phyloP scores from a whole-genome alignment of 2,329 filamentous ascomycete genomes.

The Xylariaceae sp. region DNA sequence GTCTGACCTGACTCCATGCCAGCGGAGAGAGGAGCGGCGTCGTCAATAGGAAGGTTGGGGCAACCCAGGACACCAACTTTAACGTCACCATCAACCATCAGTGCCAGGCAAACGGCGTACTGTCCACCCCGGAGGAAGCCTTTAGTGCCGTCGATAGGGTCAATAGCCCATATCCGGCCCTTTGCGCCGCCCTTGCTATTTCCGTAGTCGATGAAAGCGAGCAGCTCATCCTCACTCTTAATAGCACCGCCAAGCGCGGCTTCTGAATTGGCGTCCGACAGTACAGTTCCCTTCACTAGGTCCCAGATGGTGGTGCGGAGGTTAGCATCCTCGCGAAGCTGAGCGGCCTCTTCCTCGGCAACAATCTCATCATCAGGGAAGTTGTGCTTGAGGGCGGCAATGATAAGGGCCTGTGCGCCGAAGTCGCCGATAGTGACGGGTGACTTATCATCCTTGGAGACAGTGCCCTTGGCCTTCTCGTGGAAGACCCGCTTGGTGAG shows the following conservation, averaged over 20 bases:
- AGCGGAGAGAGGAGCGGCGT: constrained; percentile 63
- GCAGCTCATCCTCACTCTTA: constrained; percentile 58
- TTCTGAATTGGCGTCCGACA: constrained; percentile 62
- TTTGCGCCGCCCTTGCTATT: constrained; percentile 63
- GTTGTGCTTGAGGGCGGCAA: constrained; percentile 78
- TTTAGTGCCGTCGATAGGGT: constrained; percentile 97
- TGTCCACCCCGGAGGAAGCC: constrained; percentile 94
- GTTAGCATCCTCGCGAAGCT: constrained; percentile 64
- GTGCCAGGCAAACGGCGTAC: constrained; percentile 88
- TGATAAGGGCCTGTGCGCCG: constrained; percentile 94
- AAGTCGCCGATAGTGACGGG: constrained; percentile 98
- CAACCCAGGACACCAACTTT: constrained; percentile 92
- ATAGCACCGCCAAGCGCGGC: constrained; percentile 64
- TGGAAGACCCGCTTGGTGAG: constrained; percentile 74
- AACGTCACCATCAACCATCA: constrained; percentile 90
- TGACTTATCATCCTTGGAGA: constrained; percentile 91
- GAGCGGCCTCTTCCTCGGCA: constrained; percentile 86
- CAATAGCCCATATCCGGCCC: constrained; percentile 90
- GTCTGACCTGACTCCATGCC: constrained; percentile 69
- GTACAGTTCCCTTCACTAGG: constrained; percentile 65
- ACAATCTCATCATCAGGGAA: constrained; percentile 91
- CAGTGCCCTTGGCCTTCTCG: constrained; percentile 88
- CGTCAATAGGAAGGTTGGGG: constrained; percentile 88
- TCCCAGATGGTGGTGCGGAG: constrained; percentile 78
- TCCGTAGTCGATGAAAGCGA: constrained; percentile 61